Evolutionary conservation across 2,329 filamentous ascomycete species (phyloP).

Genomic region (Aureobasidium melanogenum): DNA sequence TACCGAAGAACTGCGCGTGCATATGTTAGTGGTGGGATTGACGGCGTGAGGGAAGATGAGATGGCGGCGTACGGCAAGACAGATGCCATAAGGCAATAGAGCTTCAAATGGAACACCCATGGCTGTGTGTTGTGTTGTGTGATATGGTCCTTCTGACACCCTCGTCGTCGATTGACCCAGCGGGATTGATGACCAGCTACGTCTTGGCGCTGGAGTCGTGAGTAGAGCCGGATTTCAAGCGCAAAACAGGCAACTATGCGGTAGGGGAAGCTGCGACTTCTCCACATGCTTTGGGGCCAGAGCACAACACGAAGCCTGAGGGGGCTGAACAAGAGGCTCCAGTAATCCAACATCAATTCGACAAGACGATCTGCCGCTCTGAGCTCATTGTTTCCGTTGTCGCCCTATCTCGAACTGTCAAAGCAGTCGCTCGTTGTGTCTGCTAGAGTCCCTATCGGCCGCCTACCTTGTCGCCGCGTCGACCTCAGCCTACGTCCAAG

Average conservation of each 20-base stretch:
- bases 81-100: conserved; percentile 55
- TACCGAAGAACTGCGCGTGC: conserved; percentile 48
- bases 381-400: neutral
- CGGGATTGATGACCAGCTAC: conserved; percentile 2
- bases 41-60: conserved; percentile 7
- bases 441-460: neutral
- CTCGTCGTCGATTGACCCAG: neutral
- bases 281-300: neutral
- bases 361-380: neutral
- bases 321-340: neutral
- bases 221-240: neutral
- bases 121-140: conserved; percentile 18
- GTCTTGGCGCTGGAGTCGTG: neutral
- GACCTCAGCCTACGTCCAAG: conserved; percentile 9
- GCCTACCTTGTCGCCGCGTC: neutral
- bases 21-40: neutral
- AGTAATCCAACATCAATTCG: conserved; percentile 2
- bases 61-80: conserved; percentile 51
- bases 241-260: neutral
- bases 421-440: neutral
- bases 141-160: neutral
- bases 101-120: conserved; percentile 62
- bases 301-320: neutral
- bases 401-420: neutral
- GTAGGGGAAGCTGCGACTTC: neutral